Conservation (phyloP, 495 filamentous ascomycete species). For the Aspergillus homomorphus region DNA sequence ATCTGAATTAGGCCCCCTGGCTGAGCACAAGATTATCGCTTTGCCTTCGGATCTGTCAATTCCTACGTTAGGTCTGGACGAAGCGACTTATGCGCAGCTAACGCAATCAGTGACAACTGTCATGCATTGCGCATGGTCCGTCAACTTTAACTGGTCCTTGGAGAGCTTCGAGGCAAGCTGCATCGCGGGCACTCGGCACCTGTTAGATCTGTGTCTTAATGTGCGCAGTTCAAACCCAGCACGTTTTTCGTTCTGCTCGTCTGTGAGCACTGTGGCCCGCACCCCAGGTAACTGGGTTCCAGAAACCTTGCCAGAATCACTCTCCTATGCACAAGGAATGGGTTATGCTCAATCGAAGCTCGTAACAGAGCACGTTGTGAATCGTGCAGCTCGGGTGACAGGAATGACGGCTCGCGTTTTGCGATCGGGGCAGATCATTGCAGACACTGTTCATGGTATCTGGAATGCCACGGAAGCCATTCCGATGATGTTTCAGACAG, state of each 20-base stretch:
- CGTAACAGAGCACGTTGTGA: constrained; percentile 54
- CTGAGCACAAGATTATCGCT: constrained; percentile 36
- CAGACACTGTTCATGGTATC: constrained; percentile 48
- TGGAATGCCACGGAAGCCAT: constrained; percentile 64
- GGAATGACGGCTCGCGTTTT: constrained; percentile 37
- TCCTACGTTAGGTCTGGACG: constrained; percentile 44
- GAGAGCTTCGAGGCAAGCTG: constrained; percentile 54
- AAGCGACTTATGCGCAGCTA: constrained; percentile 32
- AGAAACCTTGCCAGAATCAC: constrained; percentile 50
- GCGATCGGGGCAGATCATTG: constrained; percentile 57
- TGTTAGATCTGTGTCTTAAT: constrained; percentile 51
- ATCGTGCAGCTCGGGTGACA: constrained; percentile 28
- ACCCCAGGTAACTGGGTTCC: constrained; percentile 33
- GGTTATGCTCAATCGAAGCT: constrained; percentile 63
- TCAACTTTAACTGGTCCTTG: constrained; percentile 63
- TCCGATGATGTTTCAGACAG: constrained; percentile 54
- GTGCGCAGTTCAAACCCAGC: constrained; percentile 25
- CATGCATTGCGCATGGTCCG: constrained; percentile 66
- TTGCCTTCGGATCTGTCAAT: constrained; percentile 37
- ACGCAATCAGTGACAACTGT: constrained; percentile 41
- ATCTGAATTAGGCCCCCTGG: constrained; percentile 12
- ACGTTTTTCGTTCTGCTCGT: constrained; percentile 58
- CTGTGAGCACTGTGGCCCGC: constrained; percentile 46
- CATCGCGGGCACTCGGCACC: constrained; percentile 51
- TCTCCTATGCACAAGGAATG: constrained; percentile 46